Conservation (phyloP, 2,329 filamentous ascomycete genomes). For the Zasmidium angulare region DNA sequence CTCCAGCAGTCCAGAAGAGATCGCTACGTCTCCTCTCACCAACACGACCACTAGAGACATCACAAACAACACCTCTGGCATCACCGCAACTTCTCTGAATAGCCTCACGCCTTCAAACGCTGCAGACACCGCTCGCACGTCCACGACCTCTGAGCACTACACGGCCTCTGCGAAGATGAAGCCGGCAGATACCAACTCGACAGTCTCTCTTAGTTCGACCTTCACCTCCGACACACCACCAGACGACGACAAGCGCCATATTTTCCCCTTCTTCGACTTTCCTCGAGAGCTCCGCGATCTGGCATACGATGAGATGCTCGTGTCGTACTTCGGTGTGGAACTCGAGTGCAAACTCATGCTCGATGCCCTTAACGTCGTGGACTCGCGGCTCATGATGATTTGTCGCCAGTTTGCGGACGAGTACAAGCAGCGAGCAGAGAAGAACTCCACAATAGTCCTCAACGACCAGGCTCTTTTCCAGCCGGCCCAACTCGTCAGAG, state of each 20-base stretch:
- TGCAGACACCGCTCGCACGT: too few species aligned
- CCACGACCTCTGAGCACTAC: too few species aligned
- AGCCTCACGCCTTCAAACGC: too few species aligned
- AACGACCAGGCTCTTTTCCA: background rate
- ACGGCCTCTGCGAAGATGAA: too few species aligned
- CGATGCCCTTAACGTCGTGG: background rate
- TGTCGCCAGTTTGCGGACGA: background rate
- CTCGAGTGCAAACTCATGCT: background rate
- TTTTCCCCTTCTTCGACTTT: conserved; percentile 17
- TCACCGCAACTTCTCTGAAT: too few species aligned
- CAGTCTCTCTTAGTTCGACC: too few species aligned
- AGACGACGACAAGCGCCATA: conserved; percentile 17
- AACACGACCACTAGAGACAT: too few species aligned
- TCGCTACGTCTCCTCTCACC: too few species aligned
- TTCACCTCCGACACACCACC: background rate
- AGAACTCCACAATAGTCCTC: background rate
- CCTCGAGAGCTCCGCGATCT: conserved; percentile 11
- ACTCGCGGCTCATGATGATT: background rate
- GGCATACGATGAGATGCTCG: conserved; percentile 7
- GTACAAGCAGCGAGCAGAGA: background rate
- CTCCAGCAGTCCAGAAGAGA: too few species aligned
- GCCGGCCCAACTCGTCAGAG: too few species aligned
- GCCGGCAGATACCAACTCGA: too few species aligned
- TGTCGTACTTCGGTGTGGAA: background rate
- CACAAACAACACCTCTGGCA: too few species aligned